phyloP scores from a whole-genome alignment of 106 monocot species.

The Gastrodia elata region DNA sequence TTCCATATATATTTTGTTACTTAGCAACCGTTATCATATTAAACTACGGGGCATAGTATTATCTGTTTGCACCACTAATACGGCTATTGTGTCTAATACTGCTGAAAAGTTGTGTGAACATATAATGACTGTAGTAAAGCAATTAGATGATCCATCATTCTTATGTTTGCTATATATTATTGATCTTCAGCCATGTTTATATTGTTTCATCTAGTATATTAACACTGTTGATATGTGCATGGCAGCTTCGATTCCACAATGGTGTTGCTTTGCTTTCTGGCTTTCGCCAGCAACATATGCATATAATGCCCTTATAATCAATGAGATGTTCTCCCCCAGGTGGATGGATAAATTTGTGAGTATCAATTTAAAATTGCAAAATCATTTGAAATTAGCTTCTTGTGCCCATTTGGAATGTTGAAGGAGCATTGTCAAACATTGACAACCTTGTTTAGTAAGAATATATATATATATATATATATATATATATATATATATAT shows the following conservation, averaged over 20 bases:
- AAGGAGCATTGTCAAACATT: neutral
- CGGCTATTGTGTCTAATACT: too few species aligned
- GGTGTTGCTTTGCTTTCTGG: slow-evolving; percentile 82
- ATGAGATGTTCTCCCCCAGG: slow-evolving; percentile 61
- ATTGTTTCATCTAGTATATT: neutral
- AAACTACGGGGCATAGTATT: too few species aligned
- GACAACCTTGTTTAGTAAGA: neutral
- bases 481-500: too few species aligned
- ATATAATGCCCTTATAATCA: slow-evolving; percentile 50
- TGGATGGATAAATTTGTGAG: slow-evolving; percentile 53
- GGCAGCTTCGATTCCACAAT: slow-evolving; percentile 53
- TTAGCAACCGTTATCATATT: too few species aligned
- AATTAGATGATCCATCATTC: neutral
- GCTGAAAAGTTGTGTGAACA: neutral
- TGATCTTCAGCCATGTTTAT: neutral
- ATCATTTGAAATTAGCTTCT: neutral
- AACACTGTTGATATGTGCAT: neutral
- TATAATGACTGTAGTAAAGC: neutral
- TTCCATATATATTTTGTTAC: too few species aligned
- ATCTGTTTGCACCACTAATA: too few species aligned
- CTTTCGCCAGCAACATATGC: slow-evolving; percentile 50
- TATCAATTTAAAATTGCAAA: neutral
- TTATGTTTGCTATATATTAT: neutral
- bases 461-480: too few species aligned
- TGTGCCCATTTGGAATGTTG: neutral